phyloP scores from a whole-genome alignment of 2,329 filamentous ascomycete species.

The Fusarium compactum region DNA sequence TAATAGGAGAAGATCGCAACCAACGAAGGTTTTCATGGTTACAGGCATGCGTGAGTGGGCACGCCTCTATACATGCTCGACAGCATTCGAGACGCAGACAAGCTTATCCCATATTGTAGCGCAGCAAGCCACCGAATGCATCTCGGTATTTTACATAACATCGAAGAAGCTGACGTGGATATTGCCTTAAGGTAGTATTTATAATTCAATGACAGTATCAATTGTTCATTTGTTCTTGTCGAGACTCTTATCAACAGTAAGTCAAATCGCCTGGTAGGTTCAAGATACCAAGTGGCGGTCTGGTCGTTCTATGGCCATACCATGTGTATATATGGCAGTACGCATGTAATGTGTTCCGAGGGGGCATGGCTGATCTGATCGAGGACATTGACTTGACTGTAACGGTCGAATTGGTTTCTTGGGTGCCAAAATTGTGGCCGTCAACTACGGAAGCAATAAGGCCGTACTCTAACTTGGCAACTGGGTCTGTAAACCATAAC shows the following conservation, averaged over 20 bases:
- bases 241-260: not conserved
- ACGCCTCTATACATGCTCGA: constrained; percentile 2
- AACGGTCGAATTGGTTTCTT: not conserved
- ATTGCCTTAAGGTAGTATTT: not conserved
- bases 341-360: constrained; percentile 14
- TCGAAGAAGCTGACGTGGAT: not conserved
- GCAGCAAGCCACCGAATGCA: not conserved
- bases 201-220: not conserved
- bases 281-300: constrained; percentile 30
- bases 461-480: constrained; percentile 1
- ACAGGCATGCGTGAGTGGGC: constrained; percentile 1
- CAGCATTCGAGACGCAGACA: constrained; percentile 1
- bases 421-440: not conserved
- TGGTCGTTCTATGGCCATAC: not conserved
- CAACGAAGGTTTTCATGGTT: not conserved
- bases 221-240: not conserved
- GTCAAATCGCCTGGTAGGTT: not conserved
- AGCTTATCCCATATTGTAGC: not conserved
- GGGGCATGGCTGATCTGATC: constrained; percentile 4
- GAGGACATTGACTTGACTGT: constrained; percentile 9
- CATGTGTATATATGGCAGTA: not conserved
- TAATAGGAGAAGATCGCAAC: not conserved
- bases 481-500: not conserved
- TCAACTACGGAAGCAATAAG: constrained; percentile 15
- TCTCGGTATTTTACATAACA: not conserved